Conservation (phyloP, 371 early-diverging fungal species). For the Chytridium lagenaria region DNA sequence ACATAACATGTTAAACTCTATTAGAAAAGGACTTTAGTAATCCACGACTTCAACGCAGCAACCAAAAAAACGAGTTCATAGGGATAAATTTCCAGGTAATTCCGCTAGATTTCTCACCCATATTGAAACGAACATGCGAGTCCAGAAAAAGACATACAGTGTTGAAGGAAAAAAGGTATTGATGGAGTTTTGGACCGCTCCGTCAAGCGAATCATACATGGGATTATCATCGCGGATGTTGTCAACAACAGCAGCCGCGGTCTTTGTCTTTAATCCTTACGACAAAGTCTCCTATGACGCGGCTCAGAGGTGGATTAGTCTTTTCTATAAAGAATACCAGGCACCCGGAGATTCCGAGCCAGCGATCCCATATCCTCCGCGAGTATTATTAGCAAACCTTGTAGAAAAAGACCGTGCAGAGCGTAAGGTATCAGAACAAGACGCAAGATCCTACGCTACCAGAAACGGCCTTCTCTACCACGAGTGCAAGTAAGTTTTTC, state of each 20-base stretch:
- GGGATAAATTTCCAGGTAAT: slow-evolving; percentile 11
- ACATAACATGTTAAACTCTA: background rate
- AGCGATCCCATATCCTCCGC: background rate
- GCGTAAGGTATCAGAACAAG: slow-evolving; percentile 9
- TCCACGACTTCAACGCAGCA: background rate
- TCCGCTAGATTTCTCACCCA: background rate
- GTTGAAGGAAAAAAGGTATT: slow-evolving; percentile 11
- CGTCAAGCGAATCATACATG: slow-evolving; percentile 13
- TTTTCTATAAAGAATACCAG: background rate
- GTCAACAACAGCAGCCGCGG: slow-evolving; percentile 6
- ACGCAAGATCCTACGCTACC: background rate
- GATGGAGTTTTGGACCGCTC: slow-evolving; percentile 14
- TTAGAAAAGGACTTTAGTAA: background rate
- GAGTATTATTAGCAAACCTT: slow-evolving; percentile 4
- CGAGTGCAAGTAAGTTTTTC: slow-evolving; percentile 31
- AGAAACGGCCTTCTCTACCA: slow-evolving; percentile 18
- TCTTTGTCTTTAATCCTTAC: slow-evolving; percentile 12
- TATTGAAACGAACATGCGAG: background rate
- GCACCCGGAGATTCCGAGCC: background rate
- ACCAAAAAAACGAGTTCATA: background rate
- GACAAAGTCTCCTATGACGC: slow-evolving; percentile 14
- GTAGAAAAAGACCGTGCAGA: background rate
- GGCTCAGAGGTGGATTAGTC: slow-evolving; percentile 14
- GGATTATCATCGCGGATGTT: background rate
- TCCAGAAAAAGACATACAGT: background rate